Evolutionary conservation across 2,329 filamentous ascomycete genomes (phyloP).

Genomic region (Beauveria caledonica): DNA sequence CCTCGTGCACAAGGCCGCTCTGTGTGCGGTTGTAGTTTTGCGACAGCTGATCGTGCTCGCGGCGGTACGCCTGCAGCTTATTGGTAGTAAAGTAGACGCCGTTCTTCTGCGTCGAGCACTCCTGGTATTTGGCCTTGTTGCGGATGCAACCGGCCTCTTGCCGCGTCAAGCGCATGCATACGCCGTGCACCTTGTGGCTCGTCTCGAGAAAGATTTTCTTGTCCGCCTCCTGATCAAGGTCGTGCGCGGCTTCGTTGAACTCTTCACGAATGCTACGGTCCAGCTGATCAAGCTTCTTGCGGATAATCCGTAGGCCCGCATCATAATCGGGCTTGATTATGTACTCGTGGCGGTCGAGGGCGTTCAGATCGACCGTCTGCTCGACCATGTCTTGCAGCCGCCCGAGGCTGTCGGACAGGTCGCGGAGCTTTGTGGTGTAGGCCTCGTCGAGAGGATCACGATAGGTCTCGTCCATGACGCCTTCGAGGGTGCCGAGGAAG

Average conservation of each 20-base stretch:
- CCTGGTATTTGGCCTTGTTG: constrained; percentile 81
- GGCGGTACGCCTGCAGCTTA: constrained; percentile 66
- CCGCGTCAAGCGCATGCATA: constrained; percentile 89
- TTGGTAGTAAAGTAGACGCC: constrained; percentile 96
- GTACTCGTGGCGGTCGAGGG: constrained; percentile 93
- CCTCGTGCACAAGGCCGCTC: constrained; percentile 80
- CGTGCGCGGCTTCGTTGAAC: constrained; percentile 65
- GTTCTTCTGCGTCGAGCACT: constrained; percentile 97
- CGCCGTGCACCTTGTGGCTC: constrained; percentile 90
- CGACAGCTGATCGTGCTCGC: constrained; percentile 89
- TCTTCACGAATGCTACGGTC: constrained; percentile 76
- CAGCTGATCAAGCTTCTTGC: constrained; percentile 81
- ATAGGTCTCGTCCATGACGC: constrained; percentile 92
- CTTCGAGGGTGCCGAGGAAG: constrained; percentile 81
- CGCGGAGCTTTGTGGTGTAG: constrained; percentile 76
- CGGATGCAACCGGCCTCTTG: constrained; percentile 89
- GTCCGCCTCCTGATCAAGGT: constrained; percentile 85
- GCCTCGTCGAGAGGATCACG: constrained; percentile 76
- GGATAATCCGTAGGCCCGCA: constrained; percentile 76
- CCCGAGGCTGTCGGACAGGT: constrained; percentile 67
- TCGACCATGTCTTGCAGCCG: constrained; percentile 98
- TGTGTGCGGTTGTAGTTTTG: constrained; percentile 95
- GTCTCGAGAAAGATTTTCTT: constrained; percentile 94
- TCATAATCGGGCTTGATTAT: constrained; percentile 99
- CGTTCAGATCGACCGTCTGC: constrained; percentile 91